Evolutionary conservation across 345 rosid species (phyloP).

Genomic region (Syzygium aromaticum): DNA sequence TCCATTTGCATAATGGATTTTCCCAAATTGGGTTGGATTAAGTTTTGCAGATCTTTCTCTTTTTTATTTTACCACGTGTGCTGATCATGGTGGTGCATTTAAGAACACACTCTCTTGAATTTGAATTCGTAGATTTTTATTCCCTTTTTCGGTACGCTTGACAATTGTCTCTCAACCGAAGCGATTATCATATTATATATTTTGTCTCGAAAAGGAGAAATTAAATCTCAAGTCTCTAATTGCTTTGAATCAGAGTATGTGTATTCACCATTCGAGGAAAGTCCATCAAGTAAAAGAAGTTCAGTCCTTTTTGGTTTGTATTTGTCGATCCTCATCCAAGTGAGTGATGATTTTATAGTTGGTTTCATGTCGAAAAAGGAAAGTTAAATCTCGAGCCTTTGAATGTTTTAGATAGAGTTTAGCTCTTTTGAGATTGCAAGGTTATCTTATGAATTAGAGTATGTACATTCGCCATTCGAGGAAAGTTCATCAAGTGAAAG

Average conservation of each 20-base stretch:
- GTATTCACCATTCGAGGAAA: not conserved
- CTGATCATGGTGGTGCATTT: not conserved
- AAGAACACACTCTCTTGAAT: not conserved
- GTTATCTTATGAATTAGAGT: not conserved
- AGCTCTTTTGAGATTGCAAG: not conserved
- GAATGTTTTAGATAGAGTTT: not conserved
- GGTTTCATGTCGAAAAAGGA: fast-evolving
- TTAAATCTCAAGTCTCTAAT: not conserved
- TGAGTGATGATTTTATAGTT: not conserved
- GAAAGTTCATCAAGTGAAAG: not conserved
- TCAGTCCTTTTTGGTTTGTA: not conserved
- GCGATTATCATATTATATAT: not conserved
- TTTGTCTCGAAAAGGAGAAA: not conserved
- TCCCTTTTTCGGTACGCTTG: not conserved
- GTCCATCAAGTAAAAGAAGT: not conserved
- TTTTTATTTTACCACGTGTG: not conserved
- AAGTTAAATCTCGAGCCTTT: not conserved
- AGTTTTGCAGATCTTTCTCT: not conserved
- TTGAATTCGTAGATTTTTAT: not conserved
- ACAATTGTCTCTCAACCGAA: not conserved
- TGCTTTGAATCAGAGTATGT: not conserved
- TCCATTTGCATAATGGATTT: not conserved
- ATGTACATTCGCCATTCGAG: not conserved
- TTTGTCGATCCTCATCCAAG: no score
- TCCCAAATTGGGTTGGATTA: not conserved